These are phyloP conservation scores for Papiliotrema flavescens DNA, from an alignment of 1,284 basidiomycete genomes.

Conservation along the genomic window DNA sequence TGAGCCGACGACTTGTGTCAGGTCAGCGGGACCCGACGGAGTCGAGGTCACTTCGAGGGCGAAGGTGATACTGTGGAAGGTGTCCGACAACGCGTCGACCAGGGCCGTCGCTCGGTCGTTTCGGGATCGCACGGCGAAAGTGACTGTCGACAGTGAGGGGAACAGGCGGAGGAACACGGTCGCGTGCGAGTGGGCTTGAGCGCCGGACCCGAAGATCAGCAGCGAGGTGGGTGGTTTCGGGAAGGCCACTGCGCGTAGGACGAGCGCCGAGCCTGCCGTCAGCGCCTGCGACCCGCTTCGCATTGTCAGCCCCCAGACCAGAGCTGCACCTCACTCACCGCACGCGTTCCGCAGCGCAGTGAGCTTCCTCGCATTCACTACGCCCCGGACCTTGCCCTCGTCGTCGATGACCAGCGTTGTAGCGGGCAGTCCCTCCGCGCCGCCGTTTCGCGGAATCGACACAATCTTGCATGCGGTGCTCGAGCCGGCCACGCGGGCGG, in stretches of 20 bases:
- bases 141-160: slow-evolving; percentile 57
- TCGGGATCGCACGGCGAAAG: slow-evolving; percentile 61
- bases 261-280: slow-evolving; percentile 65
- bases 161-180: slow-evolving; percentile 61
- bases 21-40: slow-evolving; percentile 7
- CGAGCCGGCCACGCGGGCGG: slow-evolving; percentile 34
- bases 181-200: slow-evolving; percentile 61
- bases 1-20: slow-evolving; percentile 24
- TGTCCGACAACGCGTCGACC: slow-evolving; percentile 45
- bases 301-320: background rate
- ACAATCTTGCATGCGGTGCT: slow-evolving; percentile 67
- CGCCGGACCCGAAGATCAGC: slow-evolving; percentile 71
- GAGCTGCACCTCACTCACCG: slow-evolving; percentile 52
- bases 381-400: slow-evolving; percentile 60
- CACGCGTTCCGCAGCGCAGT: slow-evolving; percentile 78
- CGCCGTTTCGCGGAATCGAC: slow-evolving; percentile 56
- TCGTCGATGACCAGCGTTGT: slow-evolving; percentile 74
- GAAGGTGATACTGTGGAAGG: slow-evolving; percentile 49
- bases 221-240: slow-evolving; percentile 51
- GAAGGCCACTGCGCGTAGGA: slow-evolving; percentile 56
- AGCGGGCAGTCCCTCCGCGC: slow-evolving; percentile 62
- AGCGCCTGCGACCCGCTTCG: too few relatives aligned
- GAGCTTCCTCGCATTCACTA: slow-evolving; percentile 70
- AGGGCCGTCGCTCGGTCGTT: slow-evolving; percentile 57
- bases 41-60: slow-evolving; percentile 1